Percentiles rank a stretch among this genome's conserved stretches.
Conservation (phyloP, 352 stramenopile genomes). For the Phytophthora europaea region DNA sequence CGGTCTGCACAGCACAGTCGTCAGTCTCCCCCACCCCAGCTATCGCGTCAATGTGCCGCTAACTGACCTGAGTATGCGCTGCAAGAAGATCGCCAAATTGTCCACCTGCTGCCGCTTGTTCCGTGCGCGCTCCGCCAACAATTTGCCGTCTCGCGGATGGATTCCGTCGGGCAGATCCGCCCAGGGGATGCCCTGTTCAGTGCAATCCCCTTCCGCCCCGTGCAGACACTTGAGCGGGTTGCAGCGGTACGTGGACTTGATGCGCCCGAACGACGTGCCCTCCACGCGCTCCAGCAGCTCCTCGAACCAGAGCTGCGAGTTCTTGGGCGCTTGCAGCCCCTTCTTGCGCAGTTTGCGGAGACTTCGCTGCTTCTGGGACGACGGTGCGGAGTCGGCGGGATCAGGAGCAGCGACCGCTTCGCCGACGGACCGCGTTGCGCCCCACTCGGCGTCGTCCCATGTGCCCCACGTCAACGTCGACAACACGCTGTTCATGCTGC, state of each 20-base stretch:
- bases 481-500: constrained; percentile 78
- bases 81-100: constrained; percentile 80
- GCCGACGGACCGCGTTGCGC: not conserved
- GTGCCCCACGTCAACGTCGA: constrained; percentile 79
- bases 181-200: constrained; percentile 66
- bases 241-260: constrained; percentile 55
- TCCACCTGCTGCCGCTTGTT: constrained; percentile 87
- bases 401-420: not conserved
- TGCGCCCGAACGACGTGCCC: constrained; percentile 43
- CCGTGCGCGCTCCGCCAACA: constrained; percentile 55
- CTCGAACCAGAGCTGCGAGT: constrained; percentile 80
- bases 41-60: not conserved
- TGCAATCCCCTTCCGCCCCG: not conserved
- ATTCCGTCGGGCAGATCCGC: constrained; percentile 66
- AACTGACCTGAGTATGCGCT: constrained; percentile 63
- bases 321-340: constrained; percentile 48
- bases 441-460: constrained; percentile 64
- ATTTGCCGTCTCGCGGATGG: constrained; percentile 74
- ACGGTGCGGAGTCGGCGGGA: not conserved
- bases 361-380: constrained; percentile 44
- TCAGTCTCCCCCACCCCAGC: constrained; percentile 12
- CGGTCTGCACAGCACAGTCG: constrained; percentile 39
- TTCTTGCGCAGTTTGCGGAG: constrained; percentile 61
- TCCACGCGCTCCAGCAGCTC: constrained; percentile 73
- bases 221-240: constrained; percentile 72